Evolutionary conservation across 2,329 filamentous ascomycete genomes (phyloP).

Genomic region (Diplodia sapinea): DNA sequence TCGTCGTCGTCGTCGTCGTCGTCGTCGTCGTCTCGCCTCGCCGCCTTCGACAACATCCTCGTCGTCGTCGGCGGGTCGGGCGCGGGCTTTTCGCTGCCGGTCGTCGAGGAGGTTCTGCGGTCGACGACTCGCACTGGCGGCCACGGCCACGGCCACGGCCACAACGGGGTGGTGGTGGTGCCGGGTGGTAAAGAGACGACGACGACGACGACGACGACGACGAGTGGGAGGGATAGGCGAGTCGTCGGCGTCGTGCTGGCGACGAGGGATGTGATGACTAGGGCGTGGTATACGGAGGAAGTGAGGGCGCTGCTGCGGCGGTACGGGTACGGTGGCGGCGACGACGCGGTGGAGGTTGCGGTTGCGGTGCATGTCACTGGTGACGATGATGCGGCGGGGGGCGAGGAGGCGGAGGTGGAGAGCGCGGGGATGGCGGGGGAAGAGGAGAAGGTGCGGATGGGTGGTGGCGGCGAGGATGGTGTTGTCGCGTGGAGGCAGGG

Average conservation of each 20-base stretch:
- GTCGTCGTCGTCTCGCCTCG: constrained; percentile 33
- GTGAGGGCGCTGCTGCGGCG: constrained; percentile 16
- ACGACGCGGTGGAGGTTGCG: not conserved
- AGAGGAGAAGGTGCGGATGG: not conserved
- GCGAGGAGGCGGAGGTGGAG: not conserved
- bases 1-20: fast-evolving
- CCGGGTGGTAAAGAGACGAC: no score
- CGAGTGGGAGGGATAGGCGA: not conserved
- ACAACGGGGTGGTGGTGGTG: no score
- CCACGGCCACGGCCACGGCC: no score
- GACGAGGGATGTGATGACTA: constrained; percentile 20
- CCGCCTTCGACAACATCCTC: constrained; percentile 52
- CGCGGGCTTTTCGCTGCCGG: constrained; percentile 58
- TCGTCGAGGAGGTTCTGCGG: constrained; percentile 52
- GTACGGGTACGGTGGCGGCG: constrained; percentile 9
- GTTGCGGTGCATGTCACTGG: constrained; percentile 31
- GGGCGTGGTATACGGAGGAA: constrained; percentile 28
- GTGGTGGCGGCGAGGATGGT: not conserved
- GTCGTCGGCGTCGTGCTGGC: constrained; percentile 20
- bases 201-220: no score
- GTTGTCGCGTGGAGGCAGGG: not conserved
- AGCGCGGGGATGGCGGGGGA: no score
- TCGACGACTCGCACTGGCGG: no score
- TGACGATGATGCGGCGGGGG: not conserved
- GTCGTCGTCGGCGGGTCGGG: constrained; percentile 64